Evolutionary conservation across 129 eudicot genomes (phyloP).

Genomic region (Gnaphalium uliginosum): DNA sequence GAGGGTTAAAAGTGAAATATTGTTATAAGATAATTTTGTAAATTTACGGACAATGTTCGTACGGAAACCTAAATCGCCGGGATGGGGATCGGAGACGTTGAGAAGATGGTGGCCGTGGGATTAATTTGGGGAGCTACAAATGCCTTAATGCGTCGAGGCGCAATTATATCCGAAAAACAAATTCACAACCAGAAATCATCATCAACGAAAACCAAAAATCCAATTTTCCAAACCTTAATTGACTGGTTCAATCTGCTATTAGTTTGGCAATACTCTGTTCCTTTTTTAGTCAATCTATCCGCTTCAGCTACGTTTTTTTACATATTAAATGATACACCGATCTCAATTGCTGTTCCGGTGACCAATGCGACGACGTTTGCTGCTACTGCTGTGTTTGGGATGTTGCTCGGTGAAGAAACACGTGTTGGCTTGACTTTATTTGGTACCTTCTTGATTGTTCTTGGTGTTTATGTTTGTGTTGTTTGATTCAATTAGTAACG

Average conservation of each 20-base stretch:
- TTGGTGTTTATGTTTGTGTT: conserved; percentile 81
- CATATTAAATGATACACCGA: conserved; percentile 63
- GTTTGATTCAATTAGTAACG: conserved; percentile 35
- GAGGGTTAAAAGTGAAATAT: not conserved
- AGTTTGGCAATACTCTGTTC: conserved; percentile 87
- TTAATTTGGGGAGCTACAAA: conserved; percentile 96
- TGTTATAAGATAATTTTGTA: too few relatives aligned
- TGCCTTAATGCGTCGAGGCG: conserved; percentile 84
- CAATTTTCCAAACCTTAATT: conserved; percentile 42
- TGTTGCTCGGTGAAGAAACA: conserved; percentile 76
- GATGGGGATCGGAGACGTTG: conserved; percentile 56
- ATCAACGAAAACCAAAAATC: conserved; percentile 44
- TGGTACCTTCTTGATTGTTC: conserved; percentile 75
- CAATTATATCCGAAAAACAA: conserved; percentile 63
- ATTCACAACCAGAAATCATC: conserved; percentile 40
- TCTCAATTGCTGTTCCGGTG: conserved; percentile 91
- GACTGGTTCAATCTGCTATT: conserved; percentile 71
- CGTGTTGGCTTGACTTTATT: conserved; percentile 61
- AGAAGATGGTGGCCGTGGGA: conserved; percentile 94
- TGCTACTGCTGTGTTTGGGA: conserved; percentile 90
- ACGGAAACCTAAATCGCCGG: conserved; percentile 18
- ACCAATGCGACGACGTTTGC: conserved; percentile 98
- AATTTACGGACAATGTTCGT: not conserved
- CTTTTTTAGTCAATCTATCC: conserved; percentile 68
- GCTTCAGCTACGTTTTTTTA: conserved; percentile 87